Conservation (phyloP, 306 rosid genomes). For the Acacia acuminata region DNA sequence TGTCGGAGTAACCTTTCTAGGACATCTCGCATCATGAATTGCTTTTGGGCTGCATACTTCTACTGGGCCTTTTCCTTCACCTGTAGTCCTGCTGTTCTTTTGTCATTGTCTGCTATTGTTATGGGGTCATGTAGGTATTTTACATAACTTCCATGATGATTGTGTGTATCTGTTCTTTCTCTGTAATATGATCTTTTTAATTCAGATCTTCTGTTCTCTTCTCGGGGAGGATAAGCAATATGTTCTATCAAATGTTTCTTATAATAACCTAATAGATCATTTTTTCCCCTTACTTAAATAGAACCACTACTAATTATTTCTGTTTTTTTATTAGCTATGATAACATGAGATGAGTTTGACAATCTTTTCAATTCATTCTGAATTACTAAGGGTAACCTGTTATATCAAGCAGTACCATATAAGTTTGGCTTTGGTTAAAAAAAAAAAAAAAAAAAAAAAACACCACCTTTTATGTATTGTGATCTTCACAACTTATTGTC, state of each 20-base stretch:
- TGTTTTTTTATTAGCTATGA: not conserved
- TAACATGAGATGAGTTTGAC: not conserved
- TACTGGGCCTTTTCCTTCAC: slow-evolving; percentile 8
- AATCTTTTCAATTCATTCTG: not conserved
- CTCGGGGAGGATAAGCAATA: not conserved
- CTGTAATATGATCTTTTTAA: not conserved
- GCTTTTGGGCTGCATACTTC: slow-evolving; percentile 1
- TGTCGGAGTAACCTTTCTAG: too few relatives aligned
- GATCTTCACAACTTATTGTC: not conserved
- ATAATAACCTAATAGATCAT: not conserved
- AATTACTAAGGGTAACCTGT: not conserved
- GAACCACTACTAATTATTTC: not conserved
- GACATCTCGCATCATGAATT: not conserved
- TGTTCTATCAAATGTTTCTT: not conserved
- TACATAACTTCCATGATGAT: not conserved
- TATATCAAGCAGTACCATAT: not conserved
- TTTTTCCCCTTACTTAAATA: not conserved
- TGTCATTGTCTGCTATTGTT: not conserved
- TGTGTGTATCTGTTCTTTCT: slow-evolving; percentile 1
- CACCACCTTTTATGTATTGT: not conserved
- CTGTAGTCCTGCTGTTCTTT: slow-evolving; percentile 9
- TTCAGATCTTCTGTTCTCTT: not conserved
- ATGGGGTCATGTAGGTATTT: slow-evolving; percentile 1
- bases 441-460: not conserved
- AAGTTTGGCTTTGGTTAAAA: not conserved